Evolutionary conservation across 176 grass and related monocot genomes (phyloP), one percentile per base, ranked within the genome.

Genomic region (Zoysia pacifica): DNA sequence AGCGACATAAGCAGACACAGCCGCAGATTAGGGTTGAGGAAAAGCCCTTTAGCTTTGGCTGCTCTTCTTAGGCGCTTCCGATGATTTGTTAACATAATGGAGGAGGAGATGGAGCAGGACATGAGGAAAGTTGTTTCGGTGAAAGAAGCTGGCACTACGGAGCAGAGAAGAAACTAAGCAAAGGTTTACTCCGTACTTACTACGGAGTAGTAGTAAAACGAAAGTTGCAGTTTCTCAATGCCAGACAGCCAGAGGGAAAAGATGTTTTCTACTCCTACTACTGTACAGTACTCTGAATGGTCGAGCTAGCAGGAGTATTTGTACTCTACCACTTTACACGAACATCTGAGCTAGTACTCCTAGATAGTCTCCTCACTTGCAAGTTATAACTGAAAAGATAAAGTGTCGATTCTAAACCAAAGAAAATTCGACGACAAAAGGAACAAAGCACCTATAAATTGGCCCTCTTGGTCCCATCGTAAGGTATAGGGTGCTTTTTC

Each of bases 11-110:
- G 58, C 19, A 48, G 43, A 62, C 53, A 66, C 28, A 28, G 28
- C 8, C 77, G 16, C 38, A 18, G 72, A 87, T 82, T 87, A 74
- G 52, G 47, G 48, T 20, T 73, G 61, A 65, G 15, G 35, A 76
- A 71, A 51, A 9, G 74, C 59, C 81, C 65, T 84, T 89, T 79
- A 45, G 77, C 82, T 80, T 89, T 58, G 48, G n/a, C 39, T 28
- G 28, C 28, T 28, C 28, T 28, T 28, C 28, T 28, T 28, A 0
- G 28, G 28, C 28, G 2, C 39, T 55, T 45, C 40, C 49, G 5
- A n/a, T 83, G 74, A 59, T 72, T 60, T 15, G 19, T 78, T 65
- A 40, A 62, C 38, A 47, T 50, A 7, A 28, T 28, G 28, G 28
- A 28, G 28, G 28, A 28, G 28, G 28, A 28, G 28, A 28, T 28